phyloP scores from a whole-genome alignment of 495 filamentous ascomycete genomes.

The Jackrogersella multiformis region DNA sequence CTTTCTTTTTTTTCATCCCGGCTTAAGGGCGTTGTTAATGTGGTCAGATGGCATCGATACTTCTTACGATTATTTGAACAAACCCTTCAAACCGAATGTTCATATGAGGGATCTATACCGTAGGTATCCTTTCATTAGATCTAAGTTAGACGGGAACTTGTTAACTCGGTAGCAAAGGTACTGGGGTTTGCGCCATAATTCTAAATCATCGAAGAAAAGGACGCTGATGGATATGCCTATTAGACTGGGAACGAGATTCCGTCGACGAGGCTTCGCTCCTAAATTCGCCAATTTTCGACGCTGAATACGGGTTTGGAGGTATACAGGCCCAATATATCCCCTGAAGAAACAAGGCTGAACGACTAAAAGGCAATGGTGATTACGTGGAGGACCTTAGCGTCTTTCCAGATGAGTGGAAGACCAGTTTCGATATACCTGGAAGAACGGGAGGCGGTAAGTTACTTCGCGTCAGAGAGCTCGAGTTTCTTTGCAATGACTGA shows the following conservation, averaged over 20 bases:
- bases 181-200: conserved; percentile 43
- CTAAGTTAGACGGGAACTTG: background rate
- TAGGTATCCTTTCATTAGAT: conserved; percentile 35
- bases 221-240: conserved; percentile 4
- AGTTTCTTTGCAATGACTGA: background rate
- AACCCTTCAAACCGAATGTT: conserved; percentile 49
- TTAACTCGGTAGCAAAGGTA: conserved; percentile 48
- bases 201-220: background rate
- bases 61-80: conserved; percentile 55
- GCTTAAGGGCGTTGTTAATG: conserved; percentile 27
- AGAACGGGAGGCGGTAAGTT: conserved; percentile 42
- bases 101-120: conserved; percentile 51
- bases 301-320: conserved; percentile 46
- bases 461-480: background rate
- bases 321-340: background rate
- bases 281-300: conserved; percentile 45
- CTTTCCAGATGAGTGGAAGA: conserved; percentile 35
- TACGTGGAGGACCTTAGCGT: conserved; percentile 44
- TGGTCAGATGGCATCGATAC: conserved; percentile 53
- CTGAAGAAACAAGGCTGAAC: conserved; percentile 22
- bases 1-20: background rate
- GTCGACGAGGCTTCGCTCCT: conserved; percentile 43
- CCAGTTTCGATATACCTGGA: conserved; percentile 35
- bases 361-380: conserved; percentile 59
- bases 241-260: conserved; percentile 46